Evolutionary conservation across 805 yeast genomes (phyloP).

Genomic region (Saturnispora quitensis): DNA sequence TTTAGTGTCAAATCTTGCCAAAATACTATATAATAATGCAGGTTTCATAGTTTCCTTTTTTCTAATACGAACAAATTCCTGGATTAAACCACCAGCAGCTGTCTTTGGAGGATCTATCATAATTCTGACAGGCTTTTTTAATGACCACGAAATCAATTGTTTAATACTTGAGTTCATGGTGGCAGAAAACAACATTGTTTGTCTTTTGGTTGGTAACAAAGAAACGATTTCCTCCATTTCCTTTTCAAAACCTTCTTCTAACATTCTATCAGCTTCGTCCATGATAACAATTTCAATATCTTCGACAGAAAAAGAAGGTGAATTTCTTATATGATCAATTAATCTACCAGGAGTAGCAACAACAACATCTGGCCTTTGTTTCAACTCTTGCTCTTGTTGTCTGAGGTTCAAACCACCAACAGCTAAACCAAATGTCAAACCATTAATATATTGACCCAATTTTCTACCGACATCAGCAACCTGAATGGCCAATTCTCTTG

Average conservation of each 20-base stretch:
- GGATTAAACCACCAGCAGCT: slow-evolving; percentile 82
- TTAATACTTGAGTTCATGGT: slow-evolving; percentile 95
- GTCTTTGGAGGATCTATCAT: slow-evolving; percentile 97
- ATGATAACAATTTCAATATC: slow-evolving; percentile 84
- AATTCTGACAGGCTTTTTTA: slow-evolving; percentile 84
- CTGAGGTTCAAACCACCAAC: slow-evolving; percentile 96
- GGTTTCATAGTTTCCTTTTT: slow-evolving; percentile 80
- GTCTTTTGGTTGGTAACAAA: slow-evolving; percentile 83
- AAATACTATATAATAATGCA: slow-evolving; percentile 64
- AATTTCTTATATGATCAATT: slow-evolving; percentile 92
- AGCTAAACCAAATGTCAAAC: slow-evolving; percentile 83
- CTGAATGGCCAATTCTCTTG: slow-evolving; percentile 97
- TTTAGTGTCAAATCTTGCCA: slow-evolving; percentile 55
- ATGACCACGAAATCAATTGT: slow-evolving; percentile 75
- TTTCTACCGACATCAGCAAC: slow-evolving; percentile 89
- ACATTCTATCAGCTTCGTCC: slow-evolving; percentile 99
- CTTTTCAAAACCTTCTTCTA: slow-evolving; percentile 97
- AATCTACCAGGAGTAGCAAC: slow-evolving; percentile 99
- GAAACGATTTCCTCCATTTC: slow-evolving; percentile 87
- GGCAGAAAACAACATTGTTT: slow-evolving; percentile 90
- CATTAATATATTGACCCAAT: slow-evolving; percentile 66
- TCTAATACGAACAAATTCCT: slow-evolving; percentile 91
- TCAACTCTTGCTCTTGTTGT: slow-evolving; percentile 91
- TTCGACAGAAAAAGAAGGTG: slow-evolving; percentile 87
- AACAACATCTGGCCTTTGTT: slow-evolving; percentile 88